These are phyloP conservation scores for Saturnispora mendoncae DNA, from an alignment of 805 yeast species.

Conservation along the genomic window DNA sequence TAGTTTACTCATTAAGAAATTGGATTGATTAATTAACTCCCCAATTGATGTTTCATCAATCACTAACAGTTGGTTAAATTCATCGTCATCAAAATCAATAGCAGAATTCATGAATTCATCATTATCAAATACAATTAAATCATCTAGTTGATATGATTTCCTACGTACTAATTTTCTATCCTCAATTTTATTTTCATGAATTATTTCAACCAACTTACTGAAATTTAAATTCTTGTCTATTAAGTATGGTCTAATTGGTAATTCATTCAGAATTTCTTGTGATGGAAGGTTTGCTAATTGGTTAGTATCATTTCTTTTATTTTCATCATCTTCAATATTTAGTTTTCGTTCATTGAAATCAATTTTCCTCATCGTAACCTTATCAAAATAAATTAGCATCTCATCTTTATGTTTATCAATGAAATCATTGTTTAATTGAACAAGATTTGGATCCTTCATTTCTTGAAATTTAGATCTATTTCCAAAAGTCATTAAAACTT, in stretches of 20 bases:
- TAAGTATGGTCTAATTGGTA: conserved; percentile 60
- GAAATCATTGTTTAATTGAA: conserved; percentile 56
- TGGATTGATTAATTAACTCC: conserved; percentile 23
- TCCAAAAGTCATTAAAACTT: conserved; percentile 68
- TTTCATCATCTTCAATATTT: conserved; percentile 47
- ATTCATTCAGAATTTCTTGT: conserved; percentile 42
- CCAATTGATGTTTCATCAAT: conserved; percentile 18
- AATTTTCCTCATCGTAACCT: conserved; percentile 58
- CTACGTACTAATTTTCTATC: conserved; percentile 10
- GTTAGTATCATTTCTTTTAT: conserved; percentile 28
- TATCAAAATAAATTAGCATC: conserved; percentile 60
- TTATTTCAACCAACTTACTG: conserved; percentile 40
- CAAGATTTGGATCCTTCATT: conserved; percentile 76
- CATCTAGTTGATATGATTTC: conserved; percentile 25
- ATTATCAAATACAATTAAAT: conserved; percentile 49
- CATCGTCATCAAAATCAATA: conserved; percentile 24
- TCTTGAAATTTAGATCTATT: conserved; percentile 65
- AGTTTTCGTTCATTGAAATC: conserved; percentile 51
- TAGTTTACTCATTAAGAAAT: conserved; percentile 18
- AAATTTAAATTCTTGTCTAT: conserved; percentile 58
- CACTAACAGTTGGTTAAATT: conserved; percentile 19
- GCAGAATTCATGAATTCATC: conserved; percentile 48
- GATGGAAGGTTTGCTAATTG: conserved; percentile 27
- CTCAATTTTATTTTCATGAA: conserved; percentile 21
- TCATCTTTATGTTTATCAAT: conserved; percentile 49